phyloP scores from a whole-genome alignment of 495 filamentous ascomycete genomes.

The Evernia prunastri region DNA sequence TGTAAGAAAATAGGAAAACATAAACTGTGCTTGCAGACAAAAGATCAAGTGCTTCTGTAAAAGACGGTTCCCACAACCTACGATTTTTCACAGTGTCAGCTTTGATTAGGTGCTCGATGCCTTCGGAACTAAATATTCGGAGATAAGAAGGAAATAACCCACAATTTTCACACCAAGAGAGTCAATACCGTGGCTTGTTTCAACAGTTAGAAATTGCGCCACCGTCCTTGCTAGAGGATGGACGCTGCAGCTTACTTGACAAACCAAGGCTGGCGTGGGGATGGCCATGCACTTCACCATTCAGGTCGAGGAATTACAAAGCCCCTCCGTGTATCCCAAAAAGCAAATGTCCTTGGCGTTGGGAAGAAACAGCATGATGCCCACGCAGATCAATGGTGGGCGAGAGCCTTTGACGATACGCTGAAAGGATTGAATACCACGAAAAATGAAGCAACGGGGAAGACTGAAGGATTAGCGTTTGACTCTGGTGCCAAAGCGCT shows the following conservation, averaged over 20 bases:
- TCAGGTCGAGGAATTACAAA: conserved; percentile 58
- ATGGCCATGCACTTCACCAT: conserved; percentile 66
- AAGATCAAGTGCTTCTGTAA: too few relatives aligned
- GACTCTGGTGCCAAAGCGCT: conserved; percentile 24
- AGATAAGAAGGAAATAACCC: too few relatives aligned
- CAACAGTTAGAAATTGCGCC: not conserved
- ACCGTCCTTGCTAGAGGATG: conserved; percentile 36
- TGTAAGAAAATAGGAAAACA: not conserved
- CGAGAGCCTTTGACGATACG: conserved; percentile 71
- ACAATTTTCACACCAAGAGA: not conserved
- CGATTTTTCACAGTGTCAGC: too few relatives aligned
- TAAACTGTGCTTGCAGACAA: not conserved
- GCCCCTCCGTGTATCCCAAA: conserved; percentile 62
- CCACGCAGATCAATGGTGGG: conserved; percentile 72
- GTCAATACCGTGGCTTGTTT: too few relatives aligned
- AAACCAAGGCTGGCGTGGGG: conserved; percentile 71
- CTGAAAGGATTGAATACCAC: conserved; percentile 61
- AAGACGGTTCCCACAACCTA: too few relatives aligned
- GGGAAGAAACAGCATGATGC: conserved; percentile 53
- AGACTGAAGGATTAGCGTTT: conserved; percentile 35
- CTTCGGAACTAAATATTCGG: too few relatives aligned
- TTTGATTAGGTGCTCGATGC: too few relatives aligned
- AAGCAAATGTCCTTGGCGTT: conserved; percentile 61
- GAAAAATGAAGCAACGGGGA: conserved; percentile 34
- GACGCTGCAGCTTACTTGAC: conserved; percentile 64